phyloP scores from a whole-genome alignment of 208 protist genomes.

The Leishmania braziliensis region DNA sequence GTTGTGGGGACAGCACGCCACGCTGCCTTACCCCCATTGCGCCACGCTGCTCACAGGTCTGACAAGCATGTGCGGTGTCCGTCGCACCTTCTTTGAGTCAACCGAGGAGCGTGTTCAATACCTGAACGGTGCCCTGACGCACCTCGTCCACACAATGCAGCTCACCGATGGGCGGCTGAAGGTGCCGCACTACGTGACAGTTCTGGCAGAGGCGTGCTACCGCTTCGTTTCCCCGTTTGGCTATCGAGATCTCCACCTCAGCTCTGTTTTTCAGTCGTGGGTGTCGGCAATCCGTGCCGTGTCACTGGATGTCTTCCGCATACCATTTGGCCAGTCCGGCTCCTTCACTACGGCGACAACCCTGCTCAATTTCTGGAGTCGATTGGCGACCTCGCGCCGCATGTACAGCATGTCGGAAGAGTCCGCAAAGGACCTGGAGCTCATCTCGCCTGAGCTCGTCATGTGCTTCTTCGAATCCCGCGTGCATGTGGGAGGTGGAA shows the following conservation, averaged over 20 bases:
- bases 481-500: slow-evolving; percentile 28
- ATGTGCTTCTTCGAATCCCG: slow-evolving; percentile 59
- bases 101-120: slow-evolving; percentile 66
- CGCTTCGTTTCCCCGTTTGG: slow-evolving; percentile 71
- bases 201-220: slow-evolving; percentile 55
- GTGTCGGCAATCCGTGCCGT: slow-evolving; percentile 40
- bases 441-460: slow-evolving; percentile 45
- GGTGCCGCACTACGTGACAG: slow-evolving; percentile 68
- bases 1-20: slow-evolving; percentile 79
- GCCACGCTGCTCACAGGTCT: slow-evolving; percentile 61
- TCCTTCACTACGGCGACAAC: slow-evolving; percentile 69
- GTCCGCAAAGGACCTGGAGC: slow-evolving; percentile 48
- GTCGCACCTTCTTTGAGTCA: slow-evolving; percentile 80
- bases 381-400: slow-evolving; percentile 61
- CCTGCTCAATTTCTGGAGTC: slow-evolving; percentile 72
- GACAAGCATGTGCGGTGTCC: slow-evolving; percentile 69
- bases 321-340: slow-evolving; percentile 71
- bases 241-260: slow-evolving; percentile 70
- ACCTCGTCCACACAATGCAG: slow-evolving; percentile 40
- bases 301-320: slow-evolving; percentile 66
- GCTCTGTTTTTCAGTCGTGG: slow-evolving; percentile 50
- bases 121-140: slow-evolving; percentile 50
- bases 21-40: slow-evolving; percentile 72
- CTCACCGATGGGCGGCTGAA: slow-evolving; percentile 57
- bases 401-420: slow-evolving; percentile 51